Conservation (phyloP, 768 basidiomycete species). For the Lactifluus hygrophoroides region DNA sequence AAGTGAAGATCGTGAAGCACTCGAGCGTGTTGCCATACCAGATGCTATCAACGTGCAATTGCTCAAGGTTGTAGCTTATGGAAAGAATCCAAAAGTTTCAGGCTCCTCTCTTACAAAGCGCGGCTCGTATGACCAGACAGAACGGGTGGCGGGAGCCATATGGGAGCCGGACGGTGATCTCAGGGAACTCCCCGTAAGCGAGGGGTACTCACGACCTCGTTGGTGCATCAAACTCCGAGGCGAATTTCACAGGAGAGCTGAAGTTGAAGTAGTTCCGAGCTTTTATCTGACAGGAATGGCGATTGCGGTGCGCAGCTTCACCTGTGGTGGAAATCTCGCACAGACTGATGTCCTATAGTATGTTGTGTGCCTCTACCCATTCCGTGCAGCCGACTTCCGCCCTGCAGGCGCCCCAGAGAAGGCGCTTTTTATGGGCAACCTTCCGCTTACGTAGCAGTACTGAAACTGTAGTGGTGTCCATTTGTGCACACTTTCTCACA, state of each 20-base stretch:
- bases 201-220: not conserved
- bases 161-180: not conserved
- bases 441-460: not conserved
- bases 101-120: not conserved
- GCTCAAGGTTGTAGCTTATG: slow-evolving; percentile 13
- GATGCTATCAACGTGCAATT: slow-evolving; percentile 10
- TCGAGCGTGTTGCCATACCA: slow-evolving; percentile 5
- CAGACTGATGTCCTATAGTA: slow-evolving; percentile 2
- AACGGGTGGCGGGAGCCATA: not conserved
- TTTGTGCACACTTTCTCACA: not conserved
- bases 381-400: not conserved
- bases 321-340: no score
- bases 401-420: not conserved
- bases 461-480: not conserved
- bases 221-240: slow-evolving; percentile 11
- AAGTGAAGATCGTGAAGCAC: not conserved
- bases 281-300: not conserved
- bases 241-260: not conserved
- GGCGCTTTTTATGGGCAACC: slow-evolving; percentile 5
- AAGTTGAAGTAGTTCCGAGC: not conserved
- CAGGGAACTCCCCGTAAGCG: not conserved
- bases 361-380: slow-evolving; percentile 1
- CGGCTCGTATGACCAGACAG: not conserved
- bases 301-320: slow-evolving; percentile 5
- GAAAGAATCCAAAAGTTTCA: not conserved